Evolutionary conservation across 2,329 filamentous ascomycete genomes (phyloP).

Genomic region (Chaetomiaceae sp.): DNA sequence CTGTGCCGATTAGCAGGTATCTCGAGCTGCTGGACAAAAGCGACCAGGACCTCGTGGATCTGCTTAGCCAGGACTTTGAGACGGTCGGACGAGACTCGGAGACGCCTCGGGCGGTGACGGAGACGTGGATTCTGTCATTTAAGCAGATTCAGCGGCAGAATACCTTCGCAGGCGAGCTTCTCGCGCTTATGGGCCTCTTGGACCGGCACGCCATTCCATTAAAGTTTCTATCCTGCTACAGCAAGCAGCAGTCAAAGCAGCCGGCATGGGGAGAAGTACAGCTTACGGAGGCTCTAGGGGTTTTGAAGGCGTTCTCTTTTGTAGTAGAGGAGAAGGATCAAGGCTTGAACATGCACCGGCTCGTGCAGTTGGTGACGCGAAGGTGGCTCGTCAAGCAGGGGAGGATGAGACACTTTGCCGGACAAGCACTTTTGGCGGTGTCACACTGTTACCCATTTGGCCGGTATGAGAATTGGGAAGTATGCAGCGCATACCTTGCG

Average conservation of each 20-base stretch:
- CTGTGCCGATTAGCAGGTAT: slow-evolving; percentile 23
- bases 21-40: slow-evolving; percentile 25
- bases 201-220: slow-evolving; percentile 28
- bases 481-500: slow-evolving; percentile 18
- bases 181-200: slow-evolving; percentile 31
- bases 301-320: slow-evolving; percentile 30
- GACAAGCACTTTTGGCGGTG: slow-evolving; percentile 22
- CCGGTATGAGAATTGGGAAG: not conserved
- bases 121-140: slow-evolving; percentile 33
- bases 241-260: not conserved
- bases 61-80: slow-evolving; percentile 30
- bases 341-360: slow-evolving; percentile 29
- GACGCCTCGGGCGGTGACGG: slow-evolving; percentile 23
- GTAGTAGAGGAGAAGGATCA: slow-evolving; percentile 13
- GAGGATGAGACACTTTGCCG: slow-evolving; percentile 9
- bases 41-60: slow-evolving; percentile 18
- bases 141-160: slow-evolving; percentile 27
- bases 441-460: slow-evolving; percentile 20
- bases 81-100: slow-evolving; percentile 26
- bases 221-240: slow-evolving; percentile 21
- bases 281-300: slow-evolving; percentile 18
- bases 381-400: slow-evolving; percentile 26
- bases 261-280: not conserved
- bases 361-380: slow-evolving; percentile 30
- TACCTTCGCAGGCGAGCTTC: slow-evolving; percentile 24